Evolutionary conservation across 306 rosid species (phyloP).

Genomic region (Trichosanthes cucumerina): DNA sequence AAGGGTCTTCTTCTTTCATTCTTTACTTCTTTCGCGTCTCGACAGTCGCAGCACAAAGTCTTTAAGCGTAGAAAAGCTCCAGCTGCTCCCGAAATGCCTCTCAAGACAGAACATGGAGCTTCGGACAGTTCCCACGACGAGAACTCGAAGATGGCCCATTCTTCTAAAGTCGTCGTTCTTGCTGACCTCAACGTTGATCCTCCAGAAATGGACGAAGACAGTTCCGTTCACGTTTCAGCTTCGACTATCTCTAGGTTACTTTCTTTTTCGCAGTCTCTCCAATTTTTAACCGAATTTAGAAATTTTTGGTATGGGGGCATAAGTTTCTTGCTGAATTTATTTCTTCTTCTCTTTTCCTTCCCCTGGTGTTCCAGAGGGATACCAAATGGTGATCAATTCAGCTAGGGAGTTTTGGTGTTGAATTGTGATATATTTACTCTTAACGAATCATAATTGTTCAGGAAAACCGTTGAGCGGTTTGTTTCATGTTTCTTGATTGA

Average conservation of each 20-base stretch:
- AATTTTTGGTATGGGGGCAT: neutral
- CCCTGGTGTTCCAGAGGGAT: neutral
- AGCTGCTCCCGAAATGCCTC: constrained; percentile 2
- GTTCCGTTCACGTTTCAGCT: constrained; percentile 32
- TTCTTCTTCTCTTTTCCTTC: neutral
- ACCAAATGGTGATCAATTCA: neutral
- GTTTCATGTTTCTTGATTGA: neutral
- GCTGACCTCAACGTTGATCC: constrained; percentile 87
- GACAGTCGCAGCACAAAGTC: neutral
- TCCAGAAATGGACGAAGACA: constrained; percentile 47
- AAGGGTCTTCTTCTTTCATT: constrained; percentile 11
- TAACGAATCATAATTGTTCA: neutral
- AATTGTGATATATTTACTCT: neutral
- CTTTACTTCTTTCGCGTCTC: neutral
- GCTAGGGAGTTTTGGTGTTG: neutral
- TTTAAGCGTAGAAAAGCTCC: neutral
- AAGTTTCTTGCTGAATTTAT: neutral
- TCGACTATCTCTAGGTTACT: constrained; percentile 34
- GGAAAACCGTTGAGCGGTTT: neutral
- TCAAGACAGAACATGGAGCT: constrained; percentile 7
- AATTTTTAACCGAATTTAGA: neutral
- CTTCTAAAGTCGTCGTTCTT: constrained; percentile 42
- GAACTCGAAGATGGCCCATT: constrained; percentile 18
- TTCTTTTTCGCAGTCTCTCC: neutral
- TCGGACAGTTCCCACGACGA: constrained; percentile 15